phyloP scores from a whole-genome alignment of 106 monocot genomes.

The Gastrodia elata region DNA sequence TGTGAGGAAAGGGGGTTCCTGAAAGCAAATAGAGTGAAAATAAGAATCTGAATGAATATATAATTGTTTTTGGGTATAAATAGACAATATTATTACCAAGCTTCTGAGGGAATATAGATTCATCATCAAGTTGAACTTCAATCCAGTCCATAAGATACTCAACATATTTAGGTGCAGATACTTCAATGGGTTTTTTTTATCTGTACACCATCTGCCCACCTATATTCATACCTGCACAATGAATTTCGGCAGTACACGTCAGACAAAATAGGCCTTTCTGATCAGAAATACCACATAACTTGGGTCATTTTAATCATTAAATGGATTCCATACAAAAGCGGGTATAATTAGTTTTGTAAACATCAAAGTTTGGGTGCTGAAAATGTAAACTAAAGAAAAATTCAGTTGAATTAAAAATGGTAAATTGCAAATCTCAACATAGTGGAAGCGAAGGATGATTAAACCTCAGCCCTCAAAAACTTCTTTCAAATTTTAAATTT shows the following conservation, averaged over 20 bases:
- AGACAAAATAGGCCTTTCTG: no score
- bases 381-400: no score
- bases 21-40: slow-evolving; percentile 2
- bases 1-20: slow-evolving; percentile 88
- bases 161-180: slow-evolving; percentile 98
- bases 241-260: no score
- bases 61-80: not conserved
- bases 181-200: slow-evolving; percentile 99
- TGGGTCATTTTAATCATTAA: not conserved
- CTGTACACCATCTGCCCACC: slow-evolving; percentile 99
- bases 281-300: slow-evolving; percentile 1
- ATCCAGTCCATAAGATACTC: slow-evolving; percentile 99
- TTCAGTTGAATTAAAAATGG: no score
- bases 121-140: slow-evolving; percentile 92
- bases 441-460: no score
- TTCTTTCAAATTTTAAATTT: no score
- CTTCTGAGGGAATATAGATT: slow-evolving; percentile 93
- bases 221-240: slow-evolving; percentile 83
- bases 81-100: slow-evolving; percentile 44
- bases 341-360: no score
- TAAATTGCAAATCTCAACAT: no score
- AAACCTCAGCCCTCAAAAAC: no score
- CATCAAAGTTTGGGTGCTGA: no score
- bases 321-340: not conserved
- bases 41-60: not conserved